Base-by-base conservation (phyloP, 768 basidiomycete genomes). In the Pulveroboletus sp. region DNA sequence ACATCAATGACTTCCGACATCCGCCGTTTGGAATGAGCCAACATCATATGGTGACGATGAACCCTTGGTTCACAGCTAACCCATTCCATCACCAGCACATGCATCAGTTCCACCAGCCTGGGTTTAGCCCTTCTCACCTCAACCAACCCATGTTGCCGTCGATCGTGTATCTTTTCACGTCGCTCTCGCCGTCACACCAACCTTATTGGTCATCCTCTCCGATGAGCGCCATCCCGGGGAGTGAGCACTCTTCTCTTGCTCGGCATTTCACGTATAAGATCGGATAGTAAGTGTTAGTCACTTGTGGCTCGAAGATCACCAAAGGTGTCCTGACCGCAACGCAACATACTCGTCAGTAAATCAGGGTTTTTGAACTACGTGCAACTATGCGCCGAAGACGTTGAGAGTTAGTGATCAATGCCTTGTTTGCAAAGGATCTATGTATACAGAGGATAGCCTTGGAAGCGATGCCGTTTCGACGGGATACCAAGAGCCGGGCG, bases 121-220 rank as follows among this genome's bases (percentile, higher is more conserved):
- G 39, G n/a, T 57, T 51, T 46, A 51, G 46, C 44, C 55, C 47
- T 35, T 43, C 50, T 35, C 41, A 52, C 44, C 45, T 63, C 13
- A 46, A 53, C 35, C 65, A 65, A 39, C 64, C 66, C 6, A 49
- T 49, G 9, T 54, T 69, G n/a, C 73, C 75, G 3, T 63, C 65
- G 6, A 64, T 76, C 33, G 61, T 72, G 49, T 78, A 76, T 43
- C 61, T 76, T 27, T 70, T 75, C 46, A 77, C 76, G 0, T 72
- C 75, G 0, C 49, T 55, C 17, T 57, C 61, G 32, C 54, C 70
- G 15, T 57, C 54, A 3, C 63, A 68, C 36, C 58, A 64, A 43
- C 71, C 76, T 0, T 65, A 72, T 49, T 75, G 75, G 69, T 72
- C 73, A 11, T 61, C 69, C 4, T 66, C 64, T 10, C 73, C 72